Percentiles rank a stretch among this genome's conserved stretches.
phyloP scores from a whole-genome alignment of 306 rosid species.

The Geum urbanum region DNA sequence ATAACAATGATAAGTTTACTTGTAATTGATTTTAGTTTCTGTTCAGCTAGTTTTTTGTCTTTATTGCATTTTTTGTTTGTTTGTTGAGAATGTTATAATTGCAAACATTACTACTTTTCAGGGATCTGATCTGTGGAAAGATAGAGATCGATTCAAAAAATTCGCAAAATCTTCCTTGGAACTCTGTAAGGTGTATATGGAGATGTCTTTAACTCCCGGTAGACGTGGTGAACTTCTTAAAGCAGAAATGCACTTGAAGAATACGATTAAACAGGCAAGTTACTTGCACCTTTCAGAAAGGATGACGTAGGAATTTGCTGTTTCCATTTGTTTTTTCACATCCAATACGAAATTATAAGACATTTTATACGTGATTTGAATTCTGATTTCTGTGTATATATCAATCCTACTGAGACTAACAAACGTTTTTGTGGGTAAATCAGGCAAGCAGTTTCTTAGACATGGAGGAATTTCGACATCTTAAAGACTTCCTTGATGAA shows the following conservation, averaged over 20 bases:
- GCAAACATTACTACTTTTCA: slow-evolving; percentile 24
- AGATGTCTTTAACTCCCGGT: slow-evolving; percentile 60
- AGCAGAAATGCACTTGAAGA: slow-evolving; percentile 91
- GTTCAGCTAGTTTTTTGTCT: neutral
- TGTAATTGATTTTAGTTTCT: neutral
- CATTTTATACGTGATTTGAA: neutral
- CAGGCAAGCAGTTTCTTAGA: slow-evolving; percentile 9
- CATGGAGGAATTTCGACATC: slow-evolving; percentile 15
- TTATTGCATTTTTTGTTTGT: neutral
- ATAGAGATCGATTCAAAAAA: slow-evolving; percentile 57
- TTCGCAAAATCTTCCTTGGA: slow-evolving; percentile 80
- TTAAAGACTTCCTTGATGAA: slow-evolving; percentile 10
- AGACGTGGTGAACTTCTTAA: slow-evolving; percentile 55
- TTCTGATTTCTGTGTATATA: neutral
- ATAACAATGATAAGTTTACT: too few species aligned
- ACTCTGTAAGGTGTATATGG: slow-evolving; percentile 75
- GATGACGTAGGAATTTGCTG: neutral
- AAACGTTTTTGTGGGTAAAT: neutral
- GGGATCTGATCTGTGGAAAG: slow-evolving; percentile 92
- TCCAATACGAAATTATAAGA: neutral
- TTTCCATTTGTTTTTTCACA: neutral
- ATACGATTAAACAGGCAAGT: slow-evolving; percentile 72
- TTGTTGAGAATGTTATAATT: neutral
- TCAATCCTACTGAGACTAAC: neutral
- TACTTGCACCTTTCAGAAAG: slow-evolving; percentile 4